Percentiles rank a stretch among this genome's conserved stretches.
Conservation (phyloP, 2,329 filamentous ascomycete genomes). For the Beauveria sp. region DNA sequence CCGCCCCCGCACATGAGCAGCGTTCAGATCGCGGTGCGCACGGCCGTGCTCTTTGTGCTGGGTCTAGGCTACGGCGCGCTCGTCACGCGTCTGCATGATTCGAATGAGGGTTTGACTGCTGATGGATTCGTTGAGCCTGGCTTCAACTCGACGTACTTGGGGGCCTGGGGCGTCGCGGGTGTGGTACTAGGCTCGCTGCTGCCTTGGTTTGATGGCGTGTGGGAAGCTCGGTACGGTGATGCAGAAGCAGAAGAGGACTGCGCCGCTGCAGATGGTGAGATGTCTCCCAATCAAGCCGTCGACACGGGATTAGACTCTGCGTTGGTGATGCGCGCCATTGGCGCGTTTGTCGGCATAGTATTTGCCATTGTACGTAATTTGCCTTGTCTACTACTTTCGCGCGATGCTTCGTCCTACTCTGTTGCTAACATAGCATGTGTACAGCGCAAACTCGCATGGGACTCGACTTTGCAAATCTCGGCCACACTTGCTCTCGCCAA, state of each 20-base stretch:
- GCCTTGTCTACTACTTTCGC: not conserved
- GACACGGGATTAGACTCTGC: conserved; percentile 64
- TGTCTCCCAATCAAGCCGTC: conserved; percentile 21
- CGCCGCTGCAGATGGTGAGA: conserved; percentile 22
- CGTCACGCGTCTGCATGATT: conserved; percentile 70
- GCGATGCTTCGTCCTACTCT: not conserved
- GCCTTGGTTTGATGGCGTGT: conserved; percentile 76
- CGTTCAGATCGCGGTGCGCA: conserved; percentile 51
- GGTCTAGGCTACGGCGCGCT: conserved; percentile 78
- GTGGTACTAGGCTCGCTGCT: conserved; percentile 70
- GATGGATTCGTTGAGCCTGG: conserved; percentile 33
- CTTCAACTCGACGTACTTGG: conserved; percentile 59
- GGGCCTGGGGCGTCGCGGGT: conserved; percentile 75
- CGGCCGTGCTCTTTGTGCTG: conserved; percentile 63
- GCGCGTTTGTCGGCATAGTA: conserved; percentile 53
- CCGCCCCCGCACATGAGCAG: conserved; percentile 16
- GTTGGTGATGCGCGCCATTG: conserved; percentile 48
- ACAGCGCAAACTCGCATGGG: conserved; percentile 84
- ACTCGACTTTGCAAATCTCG: conserved; percentile 89
- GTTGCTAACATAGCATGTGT: conserved; percentile 2
- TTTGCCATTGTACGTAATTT: conserved; percentile 64
- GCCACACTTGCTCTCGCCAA: conserved; percentile 84
- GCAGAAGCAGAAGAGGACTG: conserved; percentile 20
- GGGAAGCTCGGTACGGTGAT: conserved; percentile 47
- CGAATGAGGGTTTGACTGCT: conserved; percentile 53